phyloP scores from a whole-genome alignment of 2,329 filamentous ascomycete species.

The Aspergillus hortae region DNA sequence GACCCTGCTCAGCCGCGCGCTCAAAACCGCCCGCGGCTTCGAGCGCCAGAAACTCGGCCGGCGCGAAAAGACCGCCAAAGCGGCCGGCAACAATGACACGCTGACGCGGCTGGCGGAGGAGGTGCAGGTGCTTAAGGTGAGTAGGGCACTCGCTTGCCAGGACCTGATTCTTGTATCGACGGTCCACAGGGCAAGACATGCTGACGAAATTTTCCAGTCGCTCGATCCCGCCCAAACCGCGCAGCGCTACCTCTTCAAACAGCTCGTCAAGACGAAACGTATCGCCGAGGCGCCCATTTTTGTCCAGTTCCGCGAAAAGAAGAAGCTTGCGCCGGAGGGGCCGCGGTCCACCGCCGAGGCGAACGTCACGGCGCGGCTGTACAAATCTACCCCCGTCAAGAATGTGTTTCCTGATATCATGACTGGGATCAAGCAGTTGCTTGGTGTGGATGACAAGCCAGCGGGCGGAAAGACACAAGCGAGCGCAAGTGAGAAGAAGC shows the following conservation, averaged over 20 bases:
- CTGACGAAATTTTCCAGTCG: slow-evolving; percentile 28
- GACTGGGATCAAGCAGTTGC: slow-evolving; percentile 35
- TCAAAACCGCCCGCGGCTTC: slow-evolving; percentile 58
- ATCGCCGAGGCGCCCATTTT: slow-evolving; percentile 51
- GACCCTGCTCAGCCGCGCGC: slow-evolving; percentile 48
- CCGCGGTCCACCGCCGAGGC: slow-evolving; percentile 46
- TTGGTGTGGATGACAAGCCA: slow-evolving; percentile 32
- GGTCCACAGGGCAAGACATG: not conserved
- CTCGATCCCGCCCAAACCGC: slow-evolving; percentile 51
- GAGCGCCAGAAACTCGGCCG: slow-evolving; percentile 63
- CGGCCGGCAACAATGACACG: slow-evolving; percentile 40
- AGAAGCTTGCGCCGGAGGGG: slow-evolving; percentile 35
- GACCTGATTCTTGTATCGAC: not conserved
- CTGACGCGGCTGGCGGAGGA: slow-evolving; percentile 51
- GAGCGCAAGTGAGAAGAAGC: not conserved
- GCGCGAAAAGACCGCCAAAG: slow-evolving; percentile 53
- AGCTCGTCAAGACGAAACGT: slow-evolving; percentile 55
- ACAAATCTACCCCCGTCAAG: slow-evolving; percentile 58
- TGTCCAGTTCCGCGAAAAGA: slow-evolving; percentile 35
- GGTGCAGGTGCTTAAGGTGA: slow-evolving; percentile 55
- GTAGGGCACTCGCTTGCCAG: not conserved
- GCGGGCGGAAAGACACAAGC: slow-evolving; percentile 10
- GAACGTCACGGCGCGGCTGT: slow-evolving; percentile 58
- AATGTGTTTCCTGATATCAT: slow-evolving; percentile 50
- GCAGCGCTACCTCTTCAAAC: slow-evolving; percentile 55